Conservation (phyloP, 306 rosid species). For the Benincasa hispida region DNA sequence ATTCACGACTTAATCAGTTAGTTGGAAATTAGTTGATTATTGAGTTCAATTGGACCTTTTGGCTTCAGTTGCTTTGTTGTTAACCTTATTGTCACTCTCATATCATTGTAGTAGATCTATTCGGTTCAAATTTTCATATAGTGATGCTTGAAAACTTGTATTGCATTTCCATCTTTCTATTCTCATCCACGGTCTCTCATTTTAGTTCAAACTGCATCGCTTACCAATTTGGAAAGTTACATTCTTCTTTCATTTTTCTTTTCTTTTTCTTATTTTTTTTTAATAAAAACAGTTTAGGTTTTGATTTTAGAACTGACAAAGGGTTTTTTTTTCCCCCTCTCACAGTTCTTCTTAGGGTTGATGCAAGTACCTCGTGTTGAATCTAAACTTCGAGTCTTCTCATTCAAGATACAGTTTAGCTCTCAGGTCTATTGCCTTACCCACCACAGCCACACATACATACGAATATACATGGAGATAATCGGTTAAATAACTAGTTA, state of each 20-base stretch:
- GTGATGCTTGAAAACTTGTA: neutral
- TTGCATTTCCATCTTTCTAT: neutral
- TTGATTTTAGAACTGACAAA: neutral
- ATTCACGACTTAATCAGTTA: neutral
- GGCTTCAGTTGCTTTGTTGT: neutral
- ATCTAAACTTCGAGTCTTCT: slow-evolving; percentile 75
- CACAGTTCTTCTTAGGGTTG: slow-evolving; percentile 67
- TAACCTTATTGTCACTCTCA: neutral
- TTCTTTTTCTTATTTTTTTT: neutral
- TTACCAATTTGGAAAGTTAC: neutral
- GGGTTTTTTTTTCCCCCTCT: slow-evolving; percentile 3
- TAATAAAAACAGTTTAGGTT: neutral
- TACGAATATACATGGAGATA: neutral
- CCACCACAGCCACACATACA: neutral
- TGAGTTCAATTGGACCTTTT: neutral
- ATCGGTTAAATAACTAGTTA: too few relatives aligned
- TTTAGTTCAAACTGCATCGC: neutral
- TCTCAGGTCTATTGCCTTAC: slow-evolving; percentile 48
- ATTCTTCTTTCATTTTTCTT: neutral
- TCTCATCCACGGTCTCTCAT: neutral
- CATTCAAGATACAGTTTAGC: slow-evolving; percentile 71
- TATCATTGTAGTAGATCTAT: neutral
- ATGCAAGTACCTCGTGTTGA: slow-evolving; percentile 90
- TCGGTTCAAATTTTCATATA: neutral
- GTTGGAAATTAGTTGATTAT: neutral